Conservation (phyloP, 768 basidiomycete genomes). For the Rhizopogon rudus region DNA sequence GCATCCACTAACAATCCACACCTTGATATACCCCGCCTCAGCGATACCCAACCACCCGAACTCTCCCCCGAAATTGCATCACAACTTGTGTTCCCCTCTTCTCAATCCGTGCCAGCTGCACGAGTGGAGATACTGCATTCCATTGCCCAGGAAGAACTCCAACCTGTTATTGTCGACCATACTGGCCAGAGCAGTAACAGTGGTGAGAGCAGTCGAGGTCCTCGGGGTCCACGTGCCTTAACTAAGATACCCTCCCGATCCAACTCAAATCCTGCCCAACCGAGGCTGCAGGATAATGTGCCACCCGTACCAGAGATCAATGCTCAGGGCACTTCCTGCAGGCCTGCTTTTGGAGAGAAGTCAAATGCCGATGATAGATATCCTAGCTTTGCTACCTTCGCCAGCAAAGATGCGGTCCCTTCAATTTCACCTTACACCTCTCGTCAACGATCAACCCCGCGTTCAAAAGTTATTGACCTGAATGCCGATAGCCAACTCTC, state of each 20-base stretch:
- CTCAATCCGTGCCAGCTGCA: conserved; percentile 6
- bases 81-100: conserved; percentile 1
- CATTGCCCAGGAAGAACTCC: background rate
- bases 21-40: conserved; percentile 5
- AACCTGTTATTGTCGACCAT: conserved; percentile 4
- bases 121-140: conserved; percentile 2
- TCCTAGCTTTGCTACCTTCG: background rate
- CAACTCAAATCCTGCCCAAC: conserved; percentile 14
- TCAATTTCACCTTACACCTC: background rate
- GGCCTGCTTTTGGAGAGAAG: conserved; percentile 9
- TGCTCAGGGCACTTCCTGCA: background rate
- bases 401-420: background rate
- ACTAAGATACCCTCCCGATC: conserved; percentile 28
- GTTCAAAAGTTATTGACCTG: conserved; percentile 6
- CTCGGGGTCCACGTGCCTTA: conserved; percentile 38
- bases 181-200: conserved; percentile 27
- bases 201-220: conserved; percentile 29
- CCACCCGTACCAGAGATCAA: conserved; percentile 4
- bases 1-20: background rate
- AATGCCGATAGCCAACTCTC: conserved; percentile 1
- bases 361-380: conserved; percentile 10
- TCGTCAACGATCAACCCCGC: background rate
- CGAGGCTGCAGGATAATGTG: conserved; percentile 3
- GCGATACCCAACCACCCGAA: conserved; percentile 20
- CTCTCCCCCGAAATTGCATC: conserved; percentile 7